Evolutionary conservation across 2,329 filamentous ascomycete species (phyloP).

Genomic region (Claviceps lovelessii): DNA sequence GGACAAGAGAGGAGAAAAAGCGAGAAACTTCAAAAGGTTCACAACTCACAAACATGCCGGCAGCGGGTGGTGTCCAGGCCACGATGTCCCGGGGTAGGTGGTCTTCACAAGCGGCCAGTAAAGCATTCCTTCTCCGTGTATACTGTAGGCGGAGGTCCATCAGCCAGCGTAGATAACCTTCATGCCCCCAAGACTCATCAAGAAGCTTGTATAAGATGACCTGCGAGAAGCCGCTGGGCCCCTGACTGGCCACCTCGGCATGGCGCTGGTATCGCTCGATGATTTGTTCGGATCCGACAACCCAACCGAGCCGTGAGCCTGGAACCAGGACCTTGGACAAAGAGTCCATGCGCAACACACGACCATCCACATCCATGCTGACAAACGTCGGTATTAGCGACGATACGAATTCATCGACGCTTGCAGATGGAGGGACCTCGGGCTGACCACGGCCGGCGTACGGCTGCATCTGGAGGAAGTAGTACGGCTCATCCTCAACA

Average conservation of each 20-base stretch:
- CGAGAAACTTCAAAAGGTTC: not conserved
- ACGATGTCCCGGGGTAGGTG: conserved; percentile 61
- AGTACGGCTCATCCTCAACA: conserved; percentile 88
- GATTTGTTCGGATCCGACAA: conserved; percentile 75
- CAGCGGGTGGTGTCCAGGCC: conserved; percentile 63
- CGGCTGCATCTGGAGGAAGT: conserved; percentile 78
- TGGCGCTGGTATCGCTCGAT: conserved; percentile 71
- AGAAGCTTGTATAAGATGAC: conserved; percentile 75
- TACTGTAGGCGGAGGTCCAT: conserved; percentile 71
- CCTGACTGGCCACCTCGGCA: conserved; percentile 72
- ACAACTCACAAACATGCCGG: conserved; percentile 80
- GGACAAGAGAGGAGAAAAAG: not conserved
- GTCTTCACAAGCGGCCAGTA: conserved; percentile 67
- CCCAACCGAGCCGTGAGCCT: conserved; percentile 72
- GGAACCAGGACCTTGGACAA: conserved; percentile 87
- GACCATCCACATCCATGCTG: conserved; percentile 70
- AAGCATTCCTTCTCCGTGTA: conserved; percentile 59
- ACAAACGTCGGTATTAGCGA: conserved; percentile 51
- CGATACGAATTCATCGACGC: conserved; percentile 57
- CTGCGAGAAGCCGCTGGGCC: conserved; percentile 73
- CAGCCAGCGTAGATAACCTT: conserved; percentile 79
- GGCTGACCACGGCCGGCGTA: conserved; percentile 44
- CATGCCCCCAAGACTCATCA: conserved; percentile 88
- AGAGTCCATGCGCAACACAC: conserved; percentile 80
- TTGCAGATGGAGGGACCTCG: conserved; percentile 40